Conservation (phyloP, 805 yeast species). For the Cyberlindnera euphorbiae region DNA sequence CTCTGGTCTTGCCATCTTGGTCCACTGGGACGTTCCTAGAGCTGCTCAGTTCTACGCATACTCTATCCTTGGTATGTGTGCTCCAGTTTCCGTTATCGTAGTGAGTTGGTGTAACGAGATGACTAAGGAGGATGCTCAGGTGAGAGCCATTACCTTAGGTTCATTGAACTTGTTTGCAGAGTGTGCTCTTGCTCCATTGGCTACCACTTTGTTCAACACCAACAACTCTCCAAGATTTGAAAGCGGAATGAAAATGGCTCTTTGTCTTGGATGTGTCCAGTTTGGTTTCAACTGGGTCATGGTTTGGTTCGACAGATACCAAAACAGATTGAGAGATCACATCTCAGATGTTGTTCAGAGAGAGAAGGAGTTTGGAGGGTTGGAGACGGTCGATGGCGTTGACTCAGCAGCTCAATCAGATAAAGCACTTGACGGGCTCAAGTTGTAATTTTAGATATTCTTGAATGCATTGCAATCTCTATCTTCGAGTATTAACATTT, state of each 20-base stretch:
- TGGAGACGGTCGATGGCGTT: too few species aligned
- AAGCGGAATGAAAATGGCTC: constrained; percentile 15
- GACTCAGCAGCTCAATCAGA: too few species aligned
- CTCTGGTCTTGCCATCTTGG: constrained; percentile 17
- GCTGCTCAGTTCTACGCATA: constrained; percentile 17
- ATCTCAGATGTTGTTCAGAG: too few species aligned
- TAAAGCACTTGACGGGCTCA: too few species aligned
- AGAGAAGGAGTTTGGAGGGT: too few species aligned
- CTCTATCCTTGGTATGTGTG: constrained; percentile 14
- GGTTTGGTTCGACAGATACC: constrained; percentile 19
- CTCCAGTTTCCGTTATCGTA: constrained; percentile 17
- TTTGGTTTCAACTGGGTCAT: constrained; percentile 18
- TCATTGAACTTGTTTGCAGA: constrained; percentile 20
- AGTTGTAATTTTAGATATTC: too few species aligned
- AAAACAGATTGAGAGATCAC: constrained; percentile 17
- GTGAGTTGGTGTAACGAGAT: constrained; percentile 24
- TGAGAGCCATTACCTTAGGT: constrained; percentile 21
- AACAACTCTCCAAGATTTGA: constrained; percentile 18
- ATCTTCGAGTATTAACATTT: too few species aligned
- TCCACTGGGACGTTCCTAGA: constrained; percentile 15
- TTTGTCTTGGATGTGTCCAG: constrained; percentile 7
- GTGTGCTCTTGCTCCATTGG: constrained; percentile 15
- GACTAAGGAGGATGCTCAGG: constrained; percentile 22
- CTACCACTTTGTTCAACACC: constrained; percentile 16
- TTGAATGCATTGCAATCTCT: too few species aligned